Conservation (phyloP, 2,329 filamentous ascomycete genomes). For the Colletotrichum aenigma region DNA sequence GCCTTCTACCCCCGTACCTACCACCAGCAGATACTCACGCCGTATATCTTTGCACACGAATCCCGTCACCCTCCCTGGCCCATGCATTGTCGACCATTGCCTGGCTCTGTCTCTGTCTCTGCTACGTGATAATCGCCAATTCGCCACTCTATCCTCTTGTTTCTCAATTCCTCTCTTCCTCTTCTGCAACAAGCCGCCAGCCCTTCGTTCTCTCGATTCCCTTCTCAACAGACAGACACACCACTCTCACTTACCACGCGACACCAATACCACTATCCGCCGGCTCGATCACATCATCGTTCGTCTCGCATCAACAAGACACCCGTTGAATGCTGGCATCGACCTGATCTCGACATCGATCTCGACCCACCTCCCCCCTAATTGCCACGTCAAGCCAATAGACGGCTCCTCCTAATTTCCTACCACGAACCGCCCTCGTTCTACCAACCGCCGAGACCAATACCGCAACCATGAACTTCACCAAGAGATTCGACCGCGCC, state of each 20-base stretch:
- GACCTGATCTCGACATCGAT: neutral
- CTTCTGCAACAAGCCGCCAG: neutral
- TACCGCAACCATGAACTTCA: constrained; percentile 53
- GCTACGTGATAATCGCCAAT: constrained; percentile 1
- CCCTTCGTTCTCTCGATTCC: neutral
- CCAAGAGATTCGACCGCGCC: constrained; percentile 91
- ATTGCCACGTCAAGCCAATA: neutral
- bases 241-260: constrained; percentile 1
- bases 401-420: neutral
- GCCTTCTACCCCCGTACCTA: neutral
- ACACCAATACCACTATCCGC: neutral
- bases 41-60: neutral
- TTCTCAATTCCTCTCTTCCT: neutral
- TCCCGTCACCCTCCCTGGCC: neutral
- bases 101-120: constrained; percentile 2
- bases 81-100: constrained; percentile 16
- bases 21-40: neutral
- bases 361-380: neutral
- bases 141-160: constrained; percentile 3
- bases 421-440: neutral
- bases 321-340: constrained; percentile 16
- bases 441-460: neutral
- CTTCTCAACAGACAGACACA: neutral
- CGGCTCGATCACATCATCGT: neutral
- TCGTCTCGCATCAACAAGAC: neutral